phyloP scores from a whole-genome alignment of 768 basidiomycete genomes.

The Russula earlei region DNA sequence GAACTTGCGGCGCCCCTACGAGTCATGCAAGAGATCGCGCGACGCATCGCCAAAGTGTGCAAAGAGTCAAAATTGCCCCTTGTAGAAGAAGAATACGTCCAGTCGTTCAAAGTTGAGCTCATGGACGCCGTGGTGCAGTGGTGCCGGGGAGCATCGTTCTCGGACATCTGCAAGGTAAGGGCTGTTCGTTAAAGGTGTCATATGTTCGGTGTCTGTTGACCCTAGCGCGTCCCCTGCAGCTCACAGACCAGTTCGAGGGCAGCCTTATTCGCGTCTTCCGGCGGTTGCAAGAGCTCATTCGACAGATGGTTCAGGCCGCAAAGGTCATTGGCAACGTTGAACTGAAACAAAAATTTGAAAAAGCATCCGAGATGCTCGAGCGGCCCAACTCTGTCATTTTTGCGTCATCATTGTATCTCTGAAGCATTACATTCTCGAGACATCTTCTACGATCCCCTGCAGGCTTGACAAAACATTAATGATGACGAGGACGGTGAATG shows the following conservation, averaged over 20 bases:
- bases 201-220: neutral
- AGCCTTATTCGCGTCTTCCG: constrained; percentile 94
- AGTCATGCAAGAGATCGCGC: constrained; percentile 90
- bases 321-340: constrained; percentile 96
- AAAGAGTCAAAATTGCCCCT: constrained; percentile 85
- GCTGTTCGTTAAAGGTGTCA: neutral
- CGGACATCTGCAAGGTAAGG: constrained; percentile 89
- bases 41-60: constrained; percentile 94
- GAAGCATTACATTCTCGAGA: constrained; percentile 7
- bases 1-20: constrained; percentile 89
- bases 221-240: constrained; percentile 32
- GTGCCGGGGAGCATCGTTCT: constrained; percentile 96
- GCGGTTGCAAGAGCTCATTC: constrained; percentile 83
- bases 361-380: constrained; percentile 86
- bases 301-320: constrained; percentile 93
- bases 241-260: constrained; percentile 95
- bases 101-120: constrained; percentile 95
- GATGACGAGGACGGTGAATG: neutral
- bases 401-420: constrained; percentile 78
- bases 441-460: neutral
- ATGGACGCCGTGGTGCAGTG: constrained; percentile 98
- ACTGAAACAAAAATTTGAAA: constrained; percentile 88
- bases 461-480: neutral
- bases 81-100: constrained; percentile 90
- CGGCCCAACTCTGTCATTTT: constrained; percentile 91